Base-by-base conservation (phyloP, 179 eudicot genomes). In the Nepenthes alata region DNA sequence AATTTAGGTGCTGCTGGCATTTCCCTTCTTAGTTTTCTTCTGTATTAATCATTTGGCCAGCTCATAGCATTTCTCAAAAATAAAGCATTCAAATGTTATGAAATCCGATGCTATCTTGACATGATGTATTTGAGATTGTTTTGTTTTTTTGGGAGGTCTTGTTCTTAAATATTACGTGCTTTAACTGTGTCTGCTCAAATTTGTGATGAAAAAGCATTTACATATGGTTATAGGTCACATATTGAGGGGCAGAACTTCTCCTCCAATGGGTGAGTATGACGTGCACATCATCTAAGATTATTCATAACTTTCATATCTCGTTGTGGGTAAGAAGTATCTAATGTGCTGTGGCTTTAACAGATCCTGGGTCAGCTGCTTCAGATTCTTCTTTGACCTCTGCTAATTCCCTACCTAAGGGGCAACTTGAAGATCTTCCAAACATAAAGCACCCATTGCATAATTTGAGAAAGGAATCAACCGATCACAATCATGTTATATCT, bases 391-490 rank as follows among this genome's bases (percentile, higher is more conserved):
- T 71, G 44, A 75, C 65, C 16, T 78, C 85, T 59, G 66, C 25
- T 25, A 25, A 80, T 72, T 72, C 80, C 13, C 74, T 78, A 35
- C 73, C 79, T 11, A 47, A 45, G 73, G 82, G 79, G 77, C 72
- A 84, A 25, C 64, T 74, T 70, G 76, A 77, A 55, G 77, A 81
- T 25, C 83, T 74, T 68, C 72, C 79, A 34, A 66, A 55, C 41
- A 63, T 74, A 63, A 84, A 86, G 52, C 72, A 80, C 53, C 67
- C 68, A 53, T 59, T 73, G 57, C 64, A 63, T 59, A 73, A 81
- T 57, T 64, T 66, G 48, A 74, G 71, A 69, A 59, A 58, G 54
- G 66, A 64, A 59, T 74, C 87, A 34, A 58, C 61, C 37, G 85
- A 73, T 13, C 60, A 52, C 59, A 53, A 49, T 59, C 61, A 65